These are phyloP conservation scores for Metschnikowia proteae DNA, from an alignment of 805 yeast genomes.

Conservation along the genomic window DNA sequence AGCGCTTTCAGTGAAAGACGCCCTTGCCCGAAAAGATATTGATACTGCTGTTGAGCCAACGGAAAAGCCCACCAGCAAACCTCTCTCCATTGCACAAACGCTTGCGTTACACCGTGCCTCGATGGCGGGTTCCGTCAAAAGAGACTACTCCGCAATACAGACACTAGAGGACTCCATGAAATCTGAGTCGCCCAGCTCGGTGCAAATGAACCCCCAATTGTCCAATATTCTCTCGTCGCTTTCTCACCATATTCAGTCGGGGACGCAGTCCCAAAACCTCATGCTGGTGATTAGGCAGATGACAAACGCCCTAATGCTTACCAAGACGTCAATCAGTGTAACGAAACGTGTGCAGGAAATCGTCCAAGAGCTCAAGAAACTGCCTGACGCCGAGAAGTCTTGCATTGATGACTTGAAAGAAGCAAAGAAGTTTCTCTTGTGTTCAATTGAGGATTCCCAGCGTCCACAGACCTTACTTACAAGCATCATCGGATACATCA, in stretches of 20 bases:
- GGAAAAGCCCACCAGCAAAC: conserved; percentile 16
- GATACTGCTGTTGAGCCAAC: conserved; percentile 1
- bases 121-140: conserved; percentile 30
- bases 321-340: conserved; percentile 12
- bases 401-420: conserved; percentile 28
- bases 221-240: conserved; percentile 31
- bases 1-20: conserved; percentile 11
- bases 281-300: conserved; percentile 37
- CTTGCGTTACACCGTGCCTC: conserved; percentile 51
- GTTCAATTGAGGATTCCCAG: conserved; percentile 10
- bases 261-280: conserved; percentile 22
- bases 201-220: conserved; percentile 27
- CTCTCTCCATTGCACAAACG: conserved; percentile 57
- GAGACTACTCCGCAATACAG: conserved; percentile 28
- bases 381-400: conserved; percentile 19
- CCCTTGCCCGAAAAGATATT: conserved; percentile 1
- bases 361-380: conserved; percentile 14
- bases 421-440: conserved; percentile 31
- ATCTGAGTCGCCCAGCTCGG: conserved; percentile 3
- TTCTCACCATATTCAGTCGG: conserved; percentile 28
- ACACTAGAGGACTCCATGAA: conserved; percentile 24
- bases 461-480: conserved; percentile 21
- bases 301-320: conserved; percentile 30
- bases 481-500: conserved; percentile 18
- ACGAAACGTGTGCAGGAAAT: conserved; percentile 12